These are phyloP conservation scores for Erysimum pusillum DNA, from an alignment of 441 rosid species.

Conservation along the genomic window DNA sequence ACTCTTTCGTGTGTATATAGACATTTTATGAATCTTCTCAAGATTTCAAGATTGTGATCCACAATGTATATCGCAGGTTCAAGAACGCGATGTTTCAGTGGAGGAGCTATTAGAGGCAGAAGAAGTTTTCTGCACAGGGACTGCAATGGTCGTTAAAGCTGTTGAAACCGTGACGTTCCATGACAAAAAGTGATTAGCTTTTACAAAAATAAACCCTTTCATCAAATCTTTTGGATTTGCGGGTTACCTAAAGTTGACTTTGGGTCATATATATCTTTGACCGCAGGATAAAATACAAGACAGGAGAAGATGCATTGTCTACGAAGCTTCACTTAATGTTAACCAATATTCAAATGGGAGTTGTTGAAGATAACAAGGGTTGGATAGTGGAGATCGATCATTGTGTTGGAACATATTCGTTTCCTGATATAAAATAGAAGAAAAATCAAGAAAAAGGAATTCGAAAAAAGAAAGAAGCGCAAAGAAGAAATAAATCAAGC, in stretches of 20 bases:
- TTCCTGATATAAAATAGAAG: not conserved
- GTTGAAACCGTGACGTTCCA: conserved; percentile 53
- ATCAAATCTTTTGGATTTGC: not conserved
- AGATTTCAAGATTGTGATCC: not conserved
- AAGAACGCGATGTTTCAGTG: conserved; percentile 49
- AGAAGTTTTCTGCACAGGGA: conserved; percentile 63
- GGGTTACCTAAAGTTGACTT: not conserved
- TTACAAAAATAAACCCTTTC: not conserved
- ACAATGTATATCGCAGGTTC: conserved; percentile 40
- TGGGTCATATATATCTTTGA: not conserved
- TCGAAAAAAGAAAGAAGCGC: too few species aligned
- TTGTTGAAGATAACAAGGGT: conserved; percentile 58
- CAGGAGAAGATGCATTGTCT: conserved; percentile 50
- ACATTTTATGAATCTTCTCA: not conserved
- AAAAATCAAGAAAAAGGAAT: too few species aligned
- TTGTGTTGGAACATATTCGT: not conserved
- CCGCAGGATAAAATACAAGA: conserved; percentile 57
- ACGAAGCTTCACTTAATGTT: conserved; percentile 49
- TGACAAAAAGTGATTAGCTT: conserved; percentile 49
- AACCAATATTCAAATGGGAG: conserved; percentile 67
- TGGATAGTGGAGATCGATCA: conserved; percentile 56
- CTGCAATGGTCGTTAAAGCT: conserved; percentile 53
- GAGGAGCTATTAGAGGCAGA: conserved; percentile 55
- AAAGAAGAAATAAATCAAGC: not conserved
- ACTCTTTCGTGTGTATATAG: not conserved